Conservation (phyloP, 805 yeast species). For the Metschnikowia hibisci region DNA sequence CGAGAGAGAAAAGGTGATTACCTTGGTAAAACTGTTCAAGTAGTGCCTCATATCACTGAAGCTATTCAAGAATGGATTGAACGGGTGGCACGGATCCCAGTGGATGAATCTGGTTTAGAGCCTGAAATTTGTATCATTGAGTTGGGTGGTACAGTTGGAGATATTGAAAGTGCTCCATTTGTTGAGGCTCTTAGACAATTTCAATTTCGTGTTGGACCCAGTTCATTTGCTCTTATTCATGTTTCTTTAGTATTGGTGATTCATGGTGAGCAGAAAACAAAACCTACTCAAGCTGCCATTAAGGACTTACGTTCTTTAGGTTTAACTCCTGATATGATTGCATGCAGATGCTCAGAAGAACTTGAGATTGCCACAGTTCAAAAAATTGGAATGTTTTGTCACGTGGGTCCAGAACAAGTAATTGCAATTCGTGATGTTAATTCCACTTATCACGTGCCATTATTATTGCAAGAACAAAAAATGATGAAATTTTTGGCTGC, state of each 20-base stretch:
- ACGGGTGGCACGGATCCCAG: constrained; percentile 86
- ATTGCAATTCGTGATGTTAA: constrained; percentile 95
- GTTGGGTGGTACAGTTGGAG: constrained; percentile 99
- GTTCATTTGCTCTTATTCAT: constrained; percentile 92
- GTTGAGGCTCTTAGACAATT: constrained; percentile 99
- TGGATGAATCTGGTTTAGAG: constrained; percentile 78
- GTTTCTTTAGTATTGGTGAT: constrained; percentile 97
- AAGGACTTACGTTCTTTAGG: constrained; percentile 95
- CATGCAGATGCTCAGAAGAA: constrained; percentile 89
- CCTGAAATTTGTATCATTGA: constrained; percentile 98
- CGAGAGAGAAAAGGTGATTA: constrained; percentile 96
- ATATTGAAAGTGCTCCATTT: constrained; percentile 97
- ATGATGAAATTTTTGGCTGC: constrained; percentile 67
- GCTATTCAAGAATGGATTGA: constrained; percentile 99
- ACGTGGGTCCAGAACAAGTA: constrained; percentile 97
- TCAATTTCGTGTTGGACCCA: constrained; percentile 93
- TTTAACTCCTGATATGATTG: constrained; percentile 92
- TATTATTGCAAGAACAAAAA: constrained; percentile 81
- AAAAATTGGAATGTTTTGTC: constrained; percentile 98
- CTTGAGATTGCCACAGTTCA: constrained; percentile 83
- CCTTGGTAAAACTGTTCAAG: constrained; percentile 98
- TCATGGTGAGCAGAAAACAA: constrained; percentile 98
- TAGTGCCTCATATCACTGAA: constrained; percentile 95
- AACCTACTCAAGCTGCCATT: constrained; percentile 99
- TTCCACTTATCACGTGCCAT: constrained; percentile 96